Evolutionary conservation across 1,139 yeast genomes (phyloP), one percentile per base, ranked within the genome.

Genomic region (Sugiyamaella xylanicola): DNA sequence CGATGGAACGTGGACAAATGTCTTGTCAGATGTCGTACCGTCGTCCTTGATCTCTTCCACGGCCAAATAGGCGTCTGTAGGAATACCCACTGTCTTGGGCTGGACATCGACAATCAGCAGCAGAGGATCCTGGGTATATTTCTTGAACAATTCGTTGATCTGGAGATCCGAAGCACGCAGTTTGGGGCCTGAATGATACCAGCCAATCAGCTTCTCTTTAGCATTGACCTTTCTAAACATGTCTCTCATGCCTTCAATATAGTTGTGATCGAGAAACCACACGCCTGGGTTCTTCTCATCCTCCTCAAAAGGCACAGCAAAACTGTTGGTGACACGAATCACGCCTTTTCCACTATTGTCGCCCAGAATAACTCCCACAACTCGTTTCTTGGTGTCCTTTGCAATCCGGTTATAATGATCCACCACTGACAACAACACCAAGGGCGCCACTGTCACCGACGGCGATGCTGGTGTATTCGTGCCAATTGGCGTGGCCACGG

Each of bases 181-280:
- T 72, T 92, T 91, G 13, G 98, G 98, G 1, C 99, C 99, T 16
- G 96, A 86, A 71, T 95, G 99, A 70, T 95, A 95, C 99, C 99
- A 95, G 9, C 99, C 99, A 71, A 95, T 85, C 57, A 95, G 79
- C 71, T 85, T 88, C 71, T 95, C 99, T 74, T 89, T 90, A 25
- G 99, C 99, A 75, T 92, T 93, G 69, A 93, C 93, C 73, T 95
- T 93, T 71, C 88, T 90, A 74, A 90, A 93, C 99, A 95, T 95
- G 64, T 91, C 97, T 61, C 93, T 87, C 99, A 95, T 95, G 55
- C 89, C 82, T 68, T 93, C 99, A 60, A 95, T 90, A 70, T 86
- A 95, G 70, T 95, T 93, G 74, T 95, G 99, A 70, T 95, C 99
- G 67, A 95, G 77, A 68, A 93, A 95, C 98, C 99, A 95, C 48